phyloP scores from a whole-genome alignment of 2,329 filamentous ascomycete species.

The Hortaea sp. region DNA sequence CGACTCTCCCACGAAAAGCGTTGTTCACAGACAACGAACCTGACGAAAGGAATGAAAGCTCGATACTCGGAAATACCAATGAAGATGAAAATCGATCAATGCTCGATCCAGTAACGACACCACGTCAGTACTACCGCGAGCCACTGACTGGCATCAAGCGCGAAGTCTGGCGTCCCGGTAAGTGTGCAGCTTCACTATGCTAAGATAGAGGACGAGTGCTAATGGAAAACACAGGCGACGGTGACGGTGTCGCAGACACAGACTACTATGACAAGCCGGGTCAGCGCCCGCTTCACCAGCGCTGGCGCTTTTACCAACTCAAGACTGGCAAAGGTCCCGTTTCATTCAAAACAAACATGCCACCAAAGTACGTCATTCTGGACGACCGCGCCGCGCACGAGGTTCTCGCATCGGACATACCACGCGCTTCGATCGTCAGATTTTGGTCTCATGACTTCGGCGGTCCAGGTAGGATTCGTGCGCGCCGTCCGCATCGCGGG shows the following conservation, averaged over 20 bases:
- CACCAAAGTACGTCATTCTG: slow-evolving; percentile 30
- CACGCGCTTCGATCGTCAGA: slow-evolving; percentile 14
- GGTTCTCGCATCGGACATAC: slow-evolving; percentile 22
- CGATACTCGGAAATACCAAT: no score
- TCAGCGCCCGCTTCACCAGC: slow-evolving; percentile 12
- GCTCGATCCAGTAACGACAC: slow-evolving; percentile 11
- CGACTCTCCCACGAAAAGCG: no score
- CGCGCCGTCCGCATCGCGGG: slow-evolving; percentile 28
- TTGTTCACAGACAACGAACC: no score
- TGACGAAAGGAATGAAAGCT: no score
- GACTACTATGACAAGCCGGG: slow-evolving; percentile 19
- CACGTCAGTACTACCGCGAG: slow-evolving; percentile 16
- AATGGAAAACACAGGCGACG: slow-evolving; percentile 17
- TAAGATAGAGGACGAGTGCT: not conserved
- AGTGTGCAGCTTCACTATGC: not conserved
- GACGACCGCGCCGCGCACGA: slow-evolving; percentile 30
- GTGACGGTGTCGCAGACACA: slow-evolving; percentile 24
- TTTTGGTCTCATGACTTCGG: slow-evolving; percentile 33
- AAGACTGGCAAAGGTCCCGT: slow-evolving; percentile 21
- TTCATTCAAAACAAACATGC: slow-evolving; percentile 17
- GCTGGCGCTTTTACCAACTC: slow-evolving; percentile 30
- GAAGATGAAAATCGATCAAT: not conserved
- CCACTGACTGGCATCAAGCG: slow-evolving; percentile 17
- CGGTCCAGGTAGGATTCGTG: slow-evolving; percentile 21
- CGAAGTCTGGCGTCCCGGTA: slow-evolving; percentile 28